These are phyloP conservation scores for Cercospora zeae-maydis DNA, from an alignment of 2,329 filamentous ascomycete genomes.

Conservation along the genomic window DNA sequence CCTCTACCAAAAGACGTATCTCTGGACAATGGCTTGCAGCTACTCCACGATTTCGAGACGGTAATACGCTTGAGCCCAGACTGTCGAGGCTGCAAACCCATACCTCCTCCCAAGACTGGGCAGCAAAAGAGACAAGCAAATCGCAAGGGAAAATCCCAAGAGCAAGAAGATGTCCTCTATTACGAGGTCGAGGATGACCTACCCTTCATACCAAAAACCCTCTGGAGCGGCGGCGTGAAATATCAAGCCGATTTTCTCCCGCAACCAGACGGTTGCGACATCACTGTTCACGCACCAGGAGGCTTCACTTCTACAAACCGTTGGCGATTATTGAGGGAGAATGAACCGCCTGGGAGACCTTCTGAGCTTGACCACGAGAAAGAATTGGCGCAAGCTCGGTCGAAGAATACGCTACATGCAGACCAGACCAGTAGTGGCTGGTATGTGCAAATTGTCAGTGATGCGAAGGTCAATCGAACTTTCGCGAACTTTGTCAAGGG, in stretches of 20 bases:
- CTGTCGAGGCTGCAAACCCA: slow-evolving; percentile 30
- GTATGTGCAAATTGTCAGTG: slow-evolving; percentile 35
- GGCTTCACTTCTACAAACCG: slow-evolving; percentile 36
- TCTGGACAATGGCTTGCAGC: slow-evolving; percentile 25
- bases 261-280: slow-evolving; percentile 34
- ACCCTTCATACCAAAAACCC: slow-evolving; percentile 35
- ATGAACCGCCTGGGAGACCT: slow-evolving; percentile 3
- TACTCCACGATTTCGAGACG: slow-evolving; percentile 36
- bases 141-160: slow-evolving; percentile 9
- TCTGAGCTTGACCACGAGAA: slow-evolving; percentile 3
- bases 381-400: slow-evolving; percentile 15
- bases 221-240: slow-evolving; percentile 35
- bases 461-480: slow-evolving; percentile 33
- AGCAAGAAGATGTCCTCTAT: slow-evolving; percentile 19
- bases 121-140: slow-evolving; percentile 13
- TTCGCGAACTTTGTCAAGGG: slow-evolving; percentile 36
- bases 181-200: slow-evolving; percentile 38
- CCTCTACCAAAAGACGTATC: slow-evolving; percentile 29
- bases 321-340: slow-evolving; percentile 33
- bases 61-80: slow-evolving; percentile 35
- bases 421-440: slow-evolving; percentile 25
- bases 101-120: slow-evolving; percentile 19
- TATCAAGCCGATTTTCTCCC: slow-evolving; percentile 34
- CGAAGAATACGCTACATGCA: slow-evolving; percentile 28
- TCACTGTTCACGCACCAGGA: slow-evolving; percentile 36